Percentiles rank a stretch among this genome's conserved stretches.
These are phyloP conservation scores for Scutellaria baicalensis DNA, from an alignment of 257 asterid species.

Conservation along the genomic window DNA sequence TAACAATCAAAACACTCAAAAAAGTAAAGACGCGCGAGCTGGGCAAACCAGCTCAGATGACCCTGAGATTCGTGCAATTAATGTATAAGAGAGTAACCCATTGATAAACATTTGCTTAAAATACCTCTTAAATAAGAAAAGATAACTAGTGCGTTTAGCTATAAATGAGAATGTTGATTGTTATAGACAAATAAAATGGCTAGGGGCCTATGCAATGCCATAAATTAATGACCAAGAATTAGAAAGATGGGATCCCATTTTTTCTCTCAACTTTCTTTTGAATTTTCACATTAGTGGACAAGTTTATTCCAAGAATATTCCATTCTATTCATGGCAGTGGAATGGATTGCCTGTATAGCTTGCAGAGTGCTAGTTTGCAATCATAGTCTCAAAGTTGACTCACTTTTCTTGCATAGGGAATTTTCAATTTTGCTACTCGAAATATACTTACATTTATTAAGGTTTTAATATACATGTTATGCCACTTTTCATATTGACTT, in stretches of 20 bases:
- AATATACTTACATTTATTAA: no score
- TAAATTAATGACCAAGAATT: background rate
- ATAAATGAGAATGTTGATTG: background rate
- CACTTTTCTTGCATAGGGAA: background rate
- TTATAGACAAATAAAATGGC: background rate
- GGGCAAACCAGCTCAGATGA: no score
- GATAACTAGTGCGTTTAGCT: constrained; percentile 1
- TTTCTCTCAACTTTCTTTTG: background rate
- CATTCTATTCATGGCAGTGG: constrained; percentile 7
- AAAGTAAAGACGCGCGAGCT: no score
- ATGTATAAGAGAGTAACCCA: no score
- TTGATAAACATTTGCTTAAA: background rate
- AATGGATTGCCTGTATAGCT: background rate
- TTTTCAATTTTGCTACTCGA: no score
- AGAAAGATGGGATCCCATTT: constrained; percentile 14
- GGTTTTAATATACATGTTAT: no score
- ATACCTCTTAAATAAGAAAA: background rate
- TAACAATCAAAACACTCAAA: no score
- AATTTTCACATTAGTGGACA: constrained; percentile 17
- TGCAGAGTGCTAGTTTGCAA: constrained; percentile 10
- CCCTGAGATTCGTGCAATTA: no score
- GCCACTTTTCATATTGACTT: no score
- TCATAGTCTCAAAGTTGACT: constrained; percentile 22
- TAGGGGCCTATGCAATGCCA: constrained; percentile 3
- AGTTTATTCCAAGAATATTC: constrained; percentile 34